Conservation (phyloP, 306 rosid species). For the Pyrus pyrifolia region DNA sequence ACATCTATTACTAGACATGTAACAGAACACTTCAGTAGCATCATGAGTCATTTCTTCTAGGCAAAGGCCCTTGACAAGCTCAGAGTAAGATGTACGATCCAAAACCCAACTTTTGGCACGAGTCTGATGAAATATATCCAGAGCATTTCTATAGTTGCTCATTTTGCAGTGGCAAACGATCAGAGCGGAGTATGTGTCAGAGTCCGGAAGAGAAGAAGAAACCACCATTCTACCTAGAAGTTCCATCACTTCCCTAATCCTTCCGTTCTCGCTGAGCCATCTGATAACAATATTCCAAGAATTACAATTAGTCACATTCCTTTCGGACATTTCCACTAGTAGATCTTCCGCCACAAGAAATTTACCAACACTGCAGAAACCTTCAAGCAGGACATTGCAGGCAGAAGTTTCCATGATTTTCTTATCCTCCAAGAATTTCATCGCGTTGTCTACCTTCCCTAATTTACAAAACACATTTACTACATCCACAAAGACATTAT, state of each 20-base stretch:
- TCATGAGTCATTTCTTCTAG: conserved; percentile 32
- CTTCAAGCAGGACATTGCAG: conserved; percentile 66
- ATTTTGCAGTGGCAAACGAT: conserved; percentile 61
- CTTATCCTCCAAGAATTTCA: conserved; percentile 52
- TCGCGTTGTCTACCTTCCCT: conserved; percentile 65
- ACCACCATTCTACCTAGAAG: conserved; percentile 69
- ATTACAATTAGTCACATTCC: conserved; percentile 42
- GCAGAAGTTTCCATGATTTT: conserved; percentile 49
- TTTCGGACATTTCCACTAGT: conserved; percentile 50
- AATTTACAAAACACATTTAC: conserved; percentile 46
- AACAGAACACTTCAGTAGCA: conserved; percentile 54
- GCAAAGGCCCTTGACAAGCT: conserved; percentile 64
- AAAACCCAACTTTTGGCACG: conserved; percentile 55
- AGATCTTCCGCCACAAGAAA: conserved; percentile 35
- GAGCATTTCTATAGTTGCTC: conserved; percentile 46
- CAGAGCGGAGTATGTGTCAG: conserved; percentile 61
- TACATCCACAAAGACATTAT: conserved; percentile 29
- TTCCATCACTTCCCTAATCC: conserved; percentile 40
- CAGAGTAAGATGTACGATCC: conserved; percentile 51
- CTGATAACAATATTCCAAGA: conserved; percentile 76
- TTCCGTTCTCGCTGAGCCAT: conserved; percentile 55
- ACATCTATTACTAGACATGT: conserved; percentile 49
- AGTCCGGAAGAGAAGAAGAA: conserved; percentile 38
- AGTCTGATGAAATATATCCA: conserved; percentile 35
- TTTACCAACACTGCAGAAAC: conserved; percentile 58